Conservation (phyloP, 108 stramenopile genomes). For the Schizochytrium sp. region DNA sequence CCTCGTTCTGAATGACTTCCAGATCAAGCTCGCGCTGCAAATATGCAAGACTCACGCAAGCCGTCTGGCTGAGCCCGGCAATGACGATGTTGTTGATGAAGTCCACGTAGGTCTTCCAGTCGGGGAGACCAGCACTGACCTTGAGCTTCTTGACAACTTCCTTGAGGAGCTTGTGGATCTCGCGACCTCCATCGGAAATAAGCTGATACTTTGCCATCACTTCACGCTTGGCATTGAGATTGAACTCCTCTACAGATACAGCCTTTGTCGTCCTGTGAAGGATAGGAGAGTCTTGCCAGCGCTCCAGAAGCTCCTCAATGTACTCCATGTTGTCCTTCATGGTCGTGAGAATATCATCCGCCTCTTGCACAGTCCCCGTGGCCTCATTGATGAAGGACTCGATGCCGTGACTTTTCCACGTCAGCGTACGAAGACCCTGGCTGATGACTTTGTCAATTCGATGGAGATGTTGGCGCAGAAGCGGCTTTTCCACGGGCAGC, state of each 20-base stretch:
- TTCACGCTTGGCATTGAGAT: not conserved
- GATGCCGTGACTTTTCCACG: conserved; percentile 25
- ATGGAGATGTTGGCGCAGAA: conserved; percentile 24
- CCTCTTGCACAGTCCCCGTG: not conserved
- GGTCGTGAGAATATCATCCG: not conserved
- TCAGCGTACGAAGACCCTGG: conserved; percentile 28
- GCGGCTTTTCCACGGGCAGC: conserved; percentile 41
- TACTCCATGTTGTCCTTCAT: not conserved
- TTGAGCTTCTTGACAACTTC: conserved; percentile 41
- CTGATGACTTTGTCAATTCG: conserved; percentile 26
- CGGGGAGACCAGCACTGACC: conserved; percentile 40
- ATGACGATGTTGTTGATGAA: conserved; percentile 41
- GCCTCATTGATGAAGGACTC: conserved; percentile 24
- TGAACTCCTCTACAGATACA: not conserved
- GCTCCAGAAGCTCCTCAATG: not conserved
- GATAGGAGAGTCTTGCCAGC: not conserved
- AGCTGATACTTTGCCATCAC: not conserved
- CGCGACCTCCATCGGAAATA: conserved; percentile 29
- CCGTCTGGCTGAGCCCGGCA: conserved; percentile 20
- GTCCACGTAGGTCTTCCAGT: conserved; percentile 48
- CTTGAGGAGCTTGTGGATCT: conserved; percentile 33
- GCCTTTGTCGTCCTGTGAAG: not conserved
- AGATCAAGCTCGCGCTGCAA: conserved; percentile 29
- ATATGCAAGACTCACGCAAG: not conserved
- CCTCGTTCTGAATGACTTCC: conserved; percentile 17